phyloP scores from a whole-genome alignment of 139 green algal species.

The Haematococcus lacustris region DNA sequence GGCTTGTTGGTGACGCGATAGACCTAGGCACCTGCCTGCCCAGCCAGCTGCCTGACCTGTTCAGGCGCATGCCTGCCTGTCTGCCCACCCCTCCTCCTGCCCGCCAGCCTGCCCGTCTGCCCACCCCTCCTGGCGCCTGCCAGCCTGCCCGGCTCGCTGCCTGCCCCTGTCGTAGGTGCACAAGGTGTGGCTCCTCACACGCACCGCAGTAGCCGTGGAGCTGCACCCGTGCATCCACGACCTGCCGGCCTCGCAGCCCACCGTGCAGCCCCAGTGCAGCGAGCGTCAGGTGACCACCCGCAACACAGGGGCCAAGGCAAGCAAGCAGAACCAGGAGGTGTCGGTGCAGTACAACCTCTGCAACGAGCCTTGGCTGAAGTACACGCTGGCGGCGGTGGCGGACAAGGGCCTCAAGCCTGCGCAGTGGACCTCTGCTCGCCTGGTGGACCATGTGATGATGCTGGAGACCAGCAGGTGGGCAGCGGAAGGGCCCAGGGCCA shows the following conservation, averaged over 20 bases:
- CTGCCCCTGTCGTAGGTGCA: no score
- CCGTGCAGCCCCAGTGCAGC: constrained; percentile 56
- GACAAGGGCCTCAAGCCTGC: constrained; percentile 82
- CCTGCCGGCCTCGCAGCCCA: constrained; percentile 48
- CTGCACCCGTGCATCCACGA: constrained; percentile 54
- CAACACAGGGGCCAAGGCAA: constrained; percentile 22
- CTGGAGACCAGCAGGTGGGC: constrained; percentile 74
- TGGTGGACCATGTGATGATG: constrained; percentile 75
- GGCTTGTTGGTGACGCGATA: no score
- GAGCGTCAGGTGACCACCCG: constrained; percentile 74
- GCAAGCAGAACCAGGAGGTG: constrained; percentile 30
- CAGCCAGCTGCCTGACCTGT: no score
- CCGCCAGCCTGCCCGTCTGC: no score
- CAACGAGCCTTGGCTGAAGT: constrained; percentile 96
- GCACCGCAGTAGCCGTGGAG: constrained; percentile 35
- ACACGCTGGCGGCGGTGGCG: constrained; percentile 73
- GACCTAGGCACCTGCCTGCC: no score
- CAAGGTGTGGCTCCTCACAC: constrained; percentile 63
- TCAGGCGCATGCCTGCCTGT: no score
- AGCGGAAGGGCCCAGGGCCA: no score
- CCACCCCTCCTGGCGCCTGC: no score
- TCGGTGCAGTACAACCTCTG: constrained; percentile 93
- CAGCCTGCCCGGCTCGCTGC: no score
- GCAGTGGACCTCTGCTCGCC: constrained; percentile 80
- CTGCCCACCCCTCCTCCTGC: no score